Evolutionary conservation across 345 rosid genomes (phyloP), one percentile per base, ranked within the genome.

Genomic region (Luvunga scandens): DNA sequence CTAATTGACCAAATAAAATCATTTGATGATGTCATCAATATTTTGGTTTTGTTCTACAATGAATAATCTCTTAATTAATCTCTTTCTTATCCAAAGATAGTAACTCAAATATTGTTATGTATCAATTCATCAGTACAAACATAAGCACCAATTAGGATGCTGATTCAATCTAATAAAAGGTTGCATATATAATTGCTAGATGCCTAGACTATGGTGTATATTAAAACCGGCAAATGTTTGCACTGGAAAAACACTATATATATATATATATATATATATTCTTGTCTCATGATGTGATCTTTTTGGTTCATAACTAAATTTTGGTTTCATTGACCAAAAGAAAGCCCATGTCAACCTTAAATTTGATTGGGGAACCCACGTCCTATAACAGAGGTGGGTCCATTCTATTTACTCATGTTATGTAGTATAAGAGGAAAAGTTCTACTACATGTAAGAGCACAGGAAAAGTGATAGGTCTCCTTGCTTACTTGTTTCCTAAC

Each of bases 401-500:
- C 55, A 7, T 19, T 10, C 22, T 22, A 19, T 27, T 33, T 53
- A 50, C 18, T 18, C 7, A 36, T 36, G 39, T 36, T 13, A 3
- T 13, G 50, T 3, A 13, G 21, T 10, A 72, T 16, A 72, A 79
- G 28, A 78, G 36, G 12, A 22, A 9, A 72, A 30, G 7, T 53
- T 50, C 16, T 39, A 38, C 27, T 24, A 39, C 19, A 25, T 5
- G 50, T 8, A 19, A 21, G 14, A 14, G 55, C 53, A 16, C 16
- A 68, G 50, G 21, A 75, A 14, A 38, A 28, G 38, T 36, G 21
- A 30, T 42, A 27, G 5, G 65, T 8, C 31, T 3, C 9, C 10
- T 0, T 25, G 50, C 89, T 87, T 88, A 95, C 99, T 92, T 95
- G 92, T 95, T 95, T 79, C 99, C 99, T 78, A 92, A 81, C 78